Evolutionary conservation across 768 basidiomycete species (phyloP).

Genomic region (Suillus lakei): DNA sequence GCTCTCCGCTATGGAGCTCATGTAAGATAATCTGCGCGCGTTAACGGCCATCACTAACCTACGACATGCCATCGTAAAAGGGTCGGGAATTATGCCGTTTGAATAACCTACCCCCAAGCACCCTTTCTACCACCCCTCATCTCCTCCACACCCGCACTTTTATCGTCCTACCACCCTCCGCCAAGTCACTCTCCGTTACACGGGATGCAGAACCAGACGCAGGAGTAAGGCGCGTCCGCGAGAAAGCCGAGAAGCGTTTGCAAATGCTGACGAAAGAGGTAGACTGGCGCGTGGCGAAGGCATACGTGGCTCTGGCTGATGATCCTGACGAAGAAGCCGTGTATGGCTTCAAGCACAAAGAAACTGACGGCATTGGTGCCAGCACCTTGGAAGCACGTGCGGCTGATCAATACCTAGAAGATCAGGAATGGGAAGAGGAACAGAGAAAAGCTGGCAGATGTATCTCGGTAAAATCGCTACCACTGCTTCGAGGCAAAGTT

Average conservation of each 20-base stretch:
- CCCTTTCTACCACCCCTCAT: constrained; percentile 73
- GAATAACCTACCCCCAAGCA: constrained; percentile 68
- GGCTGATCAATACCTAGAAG: constrained; percentile 64
- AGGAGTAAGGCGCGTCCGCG: constrained; percentile 50
- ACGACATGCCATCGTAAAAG: constrained; percentile 33
- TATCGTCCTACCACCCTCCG: constrained; percentile 55
- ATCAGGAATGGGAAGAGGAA: constrained; percentile 67
- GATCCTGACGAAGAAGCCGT: constrained; percentile 27
- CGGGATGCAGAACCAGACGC: constrained; percentile 41
- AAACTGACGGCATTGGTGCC: constrained; percentile 16
- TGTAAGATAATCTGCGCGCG: constrained; percentile 45
- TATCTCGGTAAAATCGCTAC: background rate
- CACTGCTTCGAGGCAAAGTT: background rate
- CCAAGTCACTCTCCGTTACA: constrained; percentile 31
- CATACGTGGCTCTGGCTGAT: constrained; percentile 73
- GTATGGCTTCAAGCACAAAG: constrained; percentile 31
- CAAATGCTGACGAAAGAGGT: constrained; percentile 71
- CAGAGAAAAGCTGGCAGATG: constrained; percentile 37
- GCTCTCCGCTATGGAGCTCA: constrained; percentile 63
- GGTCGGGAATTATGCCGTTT: constrained; percentile 64
- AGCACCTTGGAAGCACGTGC: constrained; percentile 52
- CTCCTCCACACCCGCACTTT: constrained; percentile 70
- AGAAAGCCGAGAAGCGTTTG: constrained; percentile 62
- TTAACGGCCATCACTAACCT: background rate
- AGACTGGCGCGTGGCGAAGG: constrained; percentile 68